A percentile compares a stretch with the other conserved stretches of the same genome.
phyloP scores from a whole-genome alignment of 441 rosid species.

The Jatropha podagrica region DNA sequence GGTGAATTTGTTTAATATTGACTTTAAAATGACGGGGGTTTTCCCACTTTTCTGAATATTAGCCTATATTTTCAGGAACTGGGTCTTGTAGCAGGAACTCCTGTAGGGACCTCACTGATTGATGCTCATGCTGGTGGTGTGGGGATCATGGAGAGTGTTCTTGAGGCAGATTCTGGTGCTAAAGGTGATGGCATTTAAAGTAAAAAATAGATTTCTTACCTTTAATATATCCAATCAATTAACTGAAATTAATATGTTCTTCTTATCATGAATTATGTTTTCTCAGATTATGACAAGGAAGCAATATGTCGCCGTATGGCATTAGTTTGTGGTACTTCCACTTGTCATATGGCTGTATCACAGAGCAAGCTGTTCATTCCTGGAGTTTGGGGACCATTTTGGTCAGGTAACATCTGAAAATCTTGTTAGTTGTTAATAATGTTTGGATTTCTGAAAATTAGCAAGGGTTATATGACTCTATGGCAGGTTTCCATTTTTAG shows the following conservation, averaged over 20 bases:
- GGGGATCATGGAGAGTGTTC: slow-evolving; percentile 87
- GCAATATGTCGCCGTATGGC: slow-evolving; percentile 79
- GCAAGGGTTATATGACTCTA: background rate
- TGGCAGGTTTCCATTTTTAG: background rate
- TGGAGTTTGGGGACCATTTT: slow-evolving; percentile 99
- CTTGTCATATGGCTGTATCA: slow-evolving; percentile 96
- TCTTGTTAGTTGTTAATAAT: background rate
- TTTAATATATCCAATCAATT: background rate
- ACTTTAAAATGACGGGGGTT: slow-evolving; percentile 1
- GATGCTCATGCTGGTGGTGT: slow-evolving; percentile 99
- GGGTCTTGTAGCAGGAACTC: slow-evolving; percentile 75
- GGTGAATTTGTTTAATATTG: slow-evolving; percentile 20
- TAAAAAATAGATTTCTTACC: background rate
- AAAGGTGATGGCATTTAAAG: slow-evolving; percentile 48
- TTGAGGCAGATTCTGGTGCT: slow-evolving; percentile 38
- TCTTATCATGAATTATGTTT: slow-evolving; percentile 8
- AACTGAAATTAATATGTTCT: background rate
- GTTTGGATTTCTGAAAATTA: slow-evolving; percentile 10
- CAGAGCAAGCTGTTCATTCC: slow-evolving; percentile 81
- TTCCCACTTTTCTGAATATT: slow-evolving; percentile 18
- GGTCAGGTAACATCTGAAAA: slow-evolving; percentile 71
- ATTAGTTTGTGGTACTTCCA: slow-evolving; percentile 93
- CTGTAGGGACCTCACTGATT: slow-evolving; percentile 86
- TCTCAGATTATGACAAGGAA: slow-evolving; percentile 59
- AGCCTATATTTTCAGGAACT: slow-evolving; percentile 56